A percentile compares a stretch with the other conserved stretches of the same genome.
phyloP scores from a whole-genome alignment of 495 filamentous ascomycete species.

The Acidomyces sp. region DNA sequence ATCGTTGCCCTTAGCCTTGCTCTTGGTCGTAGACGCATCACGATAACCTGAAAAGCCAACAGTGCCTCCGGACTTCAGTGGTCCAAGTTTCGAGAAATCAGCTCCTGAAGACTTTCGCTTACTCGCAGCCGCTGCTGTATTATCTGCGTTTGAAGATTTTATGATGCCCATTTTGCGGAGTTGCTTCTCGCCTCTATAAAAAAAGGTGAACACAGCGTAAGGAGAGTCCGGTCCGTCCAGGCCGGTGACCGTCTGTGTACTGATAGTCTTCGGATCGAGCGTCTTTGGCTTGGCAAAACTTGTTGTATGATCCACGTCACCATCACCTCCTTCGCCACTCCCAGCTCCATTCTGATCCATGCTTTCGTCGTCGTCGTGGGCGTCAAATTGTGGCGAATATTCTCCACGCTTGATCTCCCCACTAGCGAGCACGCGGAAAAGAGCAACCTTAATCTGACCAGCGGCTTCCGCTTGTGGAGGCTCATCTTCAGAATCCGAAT shows the following conservation, averaged over 20 bases:
- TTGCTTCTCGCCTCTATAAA: slow-evolving; percentile 97
- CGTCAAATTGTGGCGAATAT: slow-evolving; percentile 96
- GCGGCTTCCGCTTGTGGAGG: slow-evolving; percentile 76
- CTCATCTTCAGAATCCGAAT: slow-evolving; percentile 74
- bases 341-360: slow-evolving; percentile 24
- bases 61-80: slow-evolving; percentile 66
- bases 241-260: slow-evolving; percentile 96
- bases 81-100: slow-evolving; percentile 73
- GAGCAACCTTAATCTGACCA: slow-evolving; percentile 94
- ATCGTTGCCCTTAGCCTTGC: slow-evolving; percentile 38
- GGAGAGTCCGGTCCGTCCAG: slow-evolving; percentile 91
- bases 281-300: slow-evolving; percentile 98
- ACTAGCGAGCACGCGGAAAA: slow-evolving; percentile 89
- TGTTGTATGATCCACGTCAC: slow-evolving; percentile 89
- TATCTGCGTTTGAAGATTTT: slow-evolving; percentile 44
- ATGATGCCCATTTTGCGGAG: slow-evolving; percentile 87
- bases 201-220: slow-evolving; percentile 94
- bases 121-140: slow-evolving; percentile 38
- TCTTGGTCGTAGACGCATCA: slow-evolving; percentile 45
- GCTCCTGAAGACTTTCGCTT: slow-evolving; percentile 68
- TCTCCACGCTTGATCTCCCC: slow-evolving; percentile 95
- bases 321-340: slow-evolving; percentile 35
- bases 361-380: slow-evolving; percentile 77
- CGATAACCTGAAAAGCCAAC: slow-evolving; percentile 87
- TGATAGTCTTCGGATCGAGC: slow-evolving; percentile 91